These are phyloP conservation scores for Lindgomyces ingoldianus DNA, from an alignment of 495 filamentous ascomycete species.

Conservation along the genomic window DNA sequence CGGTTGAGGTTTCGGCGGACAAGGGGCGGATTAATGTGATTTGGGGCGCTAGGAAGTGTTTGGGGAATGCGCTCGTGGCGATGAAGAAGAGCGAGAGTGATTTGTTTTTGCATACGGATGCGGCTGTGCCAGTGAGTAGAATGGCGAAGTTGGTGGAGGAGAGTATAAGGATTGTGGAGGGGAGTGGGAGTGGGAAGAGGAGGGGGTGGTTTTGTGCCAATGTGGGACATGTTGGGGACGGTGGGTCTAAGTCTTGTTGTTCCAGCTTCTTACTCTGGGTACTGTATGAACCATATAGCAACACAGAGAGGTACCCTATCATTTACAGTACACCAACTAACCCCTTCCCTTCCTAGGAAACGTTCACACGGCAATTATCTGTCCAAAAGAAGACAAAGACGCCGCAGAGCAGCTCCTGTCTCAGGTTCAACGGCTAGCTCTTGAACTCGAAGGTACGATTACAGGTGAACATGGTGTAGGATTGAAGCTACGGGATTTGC, in stretches of 20 bases:
- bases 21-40: slow-evolving; percentile 15
- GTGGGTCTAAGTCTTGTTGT: slow-evolving; percentile 63
- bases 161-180: slow-evolving; percentile 55
- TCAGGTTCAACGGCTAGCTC: slow-evolving; percentile 66
- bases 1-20: slow-evolving; percentile 73
- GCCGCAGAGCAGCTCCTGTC: slow-evolving; percentile 64
- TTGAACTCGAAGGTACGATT: slow-evolving; percentile 78
- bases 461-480: slow-evolving; percentile 83
- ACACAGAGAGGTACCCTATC: neutral
- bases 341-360: slow-evolving; percentile 10
- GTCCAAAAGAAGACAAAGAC: slow-evolving; percentile 2
- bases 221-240: slow-evolving; percentile 79
- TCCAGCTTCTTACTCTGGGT: neutral
- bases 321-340: neutral
- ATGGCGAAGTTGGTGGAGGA: slow-evolving; percentile 73
- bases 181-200: neutral
- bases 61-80: slow-evolving; percentile 72
- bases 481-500: slow-evolving; percentile 74
- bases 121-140: slow-evolving; percentile 72
- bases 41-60: slow-evolving; percentile 81
- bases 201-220: slow-evolving; percentile 57
- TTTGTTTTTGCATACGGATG: slow-evolving; percentile 76
- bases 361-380: slow-evolving; percentile 25
- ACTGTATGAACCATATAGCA: neutral
- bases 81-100: slow-evolving; percentile 55